phyloP scores from a whole-genome alignment of 1,139 yeast species.

The Geotrichum aggregatum region DNA sequence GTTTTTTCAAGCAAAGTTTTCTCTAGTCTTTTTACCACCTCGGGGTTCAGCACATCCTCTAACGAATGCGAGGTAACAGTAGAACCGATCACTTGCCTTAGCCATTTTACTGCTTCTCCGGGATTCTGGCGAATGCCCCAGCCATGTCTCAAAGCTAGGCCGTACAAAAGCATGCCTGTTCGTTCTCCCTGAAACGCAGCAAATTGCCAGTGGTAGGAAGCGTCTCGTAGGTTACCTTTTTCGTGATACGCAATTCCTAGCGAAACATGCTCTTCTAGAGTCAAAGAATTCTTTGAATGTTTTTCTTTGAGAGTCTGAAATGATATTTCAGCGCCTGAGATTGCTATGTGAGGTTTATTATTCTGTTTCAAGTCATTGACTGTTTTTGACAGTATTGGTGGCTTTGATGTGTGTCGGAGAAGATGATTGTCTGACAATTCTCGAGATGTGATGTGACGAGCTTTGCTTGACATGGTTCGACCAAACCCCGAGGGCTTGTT shows the following conservation, averaged over 20 bases:
- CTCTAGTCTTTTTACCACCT: background rate
- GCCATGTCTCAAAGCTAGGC: conserved; percentile 63
- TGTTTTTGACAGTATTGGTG: background rate
- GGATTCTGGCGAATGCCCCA: conserved; percentile 65
- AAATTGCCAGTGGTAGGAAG: conserved; percentile 62
- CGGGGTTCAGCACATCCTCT: background rate
- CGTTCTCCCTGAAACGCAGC: conserved; percentile 57
- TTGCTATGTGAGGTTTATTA: background rate
- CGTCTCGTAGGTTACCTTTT: conserved; percentile 60
- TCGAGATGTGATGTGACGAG: no score
- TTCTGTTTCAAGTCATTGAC: background rate
- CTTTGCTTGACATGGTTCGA: no score
- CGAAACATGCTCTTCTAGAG: conserved; percentile 44
- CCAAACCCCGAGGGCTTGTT: no score
- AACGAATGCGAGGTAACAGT: conserved; percentile 1
- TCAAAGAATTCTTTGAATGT: conserved; percentile 25
- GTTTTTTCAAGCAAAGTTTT: background rate
- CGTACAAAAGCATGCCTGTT: conserved; percentile 69
- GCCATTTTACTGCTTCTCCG: conserved; percentile 56
- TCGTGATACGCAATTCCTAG: conserved; percentile 54
- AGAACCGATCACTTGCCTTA: conserved; percentile 46
- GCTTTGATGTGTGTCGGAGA: background rate
- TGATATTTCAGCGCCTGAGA: background rate
- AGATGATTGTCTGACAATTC: no score
- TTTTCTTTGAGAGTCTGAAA: conserved; percentile 10